These are phyloP conservation scores for Sphaerostilbella broomeana DNA, from an alignment of 2,329 filamentous ascomycete species.

Conservation along the genomic window DNA sequence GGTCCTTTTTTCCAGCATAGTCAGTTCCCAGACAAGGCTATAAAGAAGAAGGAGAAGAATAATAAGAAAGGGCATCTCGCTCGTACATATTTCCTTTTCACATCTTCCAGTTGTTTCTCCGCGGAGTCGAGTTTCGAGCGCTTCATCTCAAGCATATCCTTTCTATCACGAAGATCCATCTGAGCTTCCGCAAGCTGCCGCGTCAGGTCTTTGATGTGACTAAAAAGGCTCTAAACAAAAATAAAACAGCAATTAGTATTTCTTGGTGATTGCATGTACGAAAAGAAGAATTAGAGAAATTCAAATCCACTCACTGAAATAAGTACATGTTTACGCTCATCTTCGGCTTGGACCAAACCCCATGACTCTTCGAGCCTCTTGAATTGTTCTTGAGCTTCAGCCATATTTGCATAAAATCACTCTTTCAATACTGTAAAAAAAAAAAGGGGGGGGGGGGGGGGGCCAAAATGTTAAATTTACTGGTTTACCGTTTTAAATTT, in stretches of 20 bases:
- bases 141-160: conserved; percentile 13
- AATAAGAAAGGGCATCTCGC: background rate
- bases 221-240: conserved; percentile 7
- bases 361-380: conserved; percentile 8
- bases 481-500: no score
- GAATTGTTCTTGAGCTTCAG: conserved; percentile 9
- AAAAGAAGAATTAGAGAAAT: no score
- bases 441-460: no score
- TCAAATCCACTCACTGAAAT: conserved; percentile 9
- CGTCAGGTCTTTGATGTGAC: conserved; percentile 6
- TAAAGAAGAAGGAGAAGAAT: no score
- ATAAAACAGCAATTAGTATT: no score
- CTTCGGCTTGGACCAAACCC: conserved; percentile 9
- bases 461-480: no score
- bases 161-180: conserved; percentile 12
- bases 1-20: no score
- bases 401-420: no score
- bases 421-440: no score
- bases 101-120: conserved; percentile 11
- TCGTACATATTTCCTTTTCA: conserved; percentile 8
- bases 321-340: conserved; percentile 10
- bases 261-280: background rate
- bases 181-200: conserved; percentile 9
- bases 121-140: conserved; percentile 7
- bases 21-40: no score